Percentiles rank a stretch among this genome's conserved stretches.
phyloP scores from a whole-genome alignment of 495 filamentous ascomycete species.

The Daldinia concentrica region DNA sequence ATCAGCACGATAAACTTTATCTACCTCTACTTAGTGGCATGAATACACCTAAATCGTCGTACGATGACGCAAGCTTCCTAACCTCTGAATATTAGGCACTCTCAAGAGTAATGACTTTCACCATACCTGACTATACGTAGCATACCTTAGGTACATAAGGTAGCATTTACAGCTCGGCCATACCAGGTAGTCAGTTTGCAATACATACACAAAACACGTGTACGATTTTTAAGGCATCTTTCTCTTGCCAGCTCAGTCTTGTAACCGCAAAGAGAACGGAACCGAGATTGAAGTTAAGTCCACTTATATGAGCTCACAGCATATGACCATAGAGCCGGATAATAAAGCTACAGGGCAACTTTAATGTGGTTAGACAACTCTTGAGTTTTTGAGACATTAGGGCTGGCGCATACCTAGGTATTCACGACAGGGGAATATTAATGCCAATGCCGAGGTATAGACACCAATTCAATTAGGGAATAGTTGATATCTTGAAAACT shows the following conservation, averaged over 20 bases:
- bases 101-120: neutral
- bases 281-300: conserved; percentile 1
- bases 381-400: neutral
- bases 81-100: neutral
- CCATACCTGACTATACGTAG: neutral
- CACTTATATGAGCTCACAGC: conserved; percentile 14
- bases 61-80: conserved; percentile 35
- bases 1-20: conserved; percentile 7
- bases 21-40: neutral
- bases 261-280: conserved; percentile 4
- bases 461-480: neutral
- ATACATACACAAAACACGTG: conserved; percentile 4
- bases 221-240: neutral
- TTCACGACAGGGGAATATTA: neutral
- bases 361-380: conserved; percentile 1
- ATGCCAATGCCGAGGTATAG: neutral
- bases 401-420: neutral
- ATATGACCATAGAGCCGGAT: conserved; percentile 1
- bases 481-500: neutral
- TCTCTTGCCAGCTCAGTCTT: conserved; percentile 6
- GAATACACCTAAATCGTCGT: conserved; percentile 25
- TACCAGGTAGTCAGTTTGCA: conserved; percentile 1
- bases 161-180: conserved; percentile 2
- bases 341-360: neutral
- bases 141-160: neutral